Percentiles rank a stretch among this genome's conserved stretches.
phyloP scores from a whole-genome alignment of 1,284 basidiomycete genomes.

The Butyriboletus appendiculatus region DNA sequence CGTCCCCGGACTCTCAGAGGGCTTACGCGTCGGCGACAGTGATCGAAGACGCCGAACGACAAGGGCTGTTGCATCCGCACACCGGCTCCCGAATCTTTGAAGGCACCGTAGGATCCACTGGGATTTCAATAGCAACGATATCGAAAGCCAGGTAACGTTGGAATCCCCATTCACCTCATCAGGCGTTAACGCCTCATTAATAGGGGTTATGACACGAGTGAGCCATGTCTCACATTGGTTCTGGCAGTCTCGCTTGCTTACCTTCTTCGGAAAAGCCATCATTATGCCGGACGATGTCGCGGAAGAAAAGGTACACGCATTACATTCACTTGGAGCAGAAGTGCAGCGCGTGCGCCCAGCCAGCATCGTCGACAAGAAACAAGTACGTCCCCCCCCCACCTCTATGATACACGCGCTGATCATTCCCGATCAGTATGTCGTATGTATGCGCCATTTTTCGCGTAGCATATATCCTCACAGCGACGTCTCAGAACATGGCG shows the following conservation, averaged over 20 bases:
- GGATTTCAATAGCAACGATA: conserved; percentile 94
- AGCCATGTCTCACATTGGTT: conserved; percentile 33
- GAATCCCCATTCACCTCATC: background rate
- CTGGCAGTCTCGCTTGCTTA: background rate
- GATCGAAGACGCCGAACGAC: conserved; percentile 89
- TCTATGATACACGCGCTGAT: background rate
- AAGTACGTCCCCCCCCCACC: conserved; percentile 54
- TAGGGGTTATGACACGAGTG: conserved; percentile 80
- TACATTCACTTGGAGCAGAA: conserved; percentile 83
- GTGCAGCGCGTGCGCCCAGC: conserved; percentile 86
- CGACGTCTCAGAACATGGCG: conserved; percentile 71
- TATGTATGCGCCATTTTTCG: conserved; percentile 13
- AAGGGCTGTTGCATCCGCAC: conserved; percentile 82
- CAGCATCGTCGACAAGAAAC: conserved; percentile 93
- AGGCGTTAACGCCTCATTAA: background rate
- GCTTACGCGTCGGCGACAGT: conserved; percentile 49
- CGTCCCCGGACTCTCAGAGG: background rate
- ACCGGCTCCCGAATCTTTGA: conserved; percentile 96
- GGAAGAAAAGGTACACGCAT: conserved; percentile 85
- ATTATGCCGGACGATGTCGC: conserved; percentile 96
- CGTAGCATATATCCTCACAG: conserved; percentile 46
- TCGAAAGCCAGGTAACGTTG: conserved; percentile 75
- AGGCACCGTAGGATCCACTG: conserved; percentile 96
- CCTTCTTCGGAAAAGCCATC: conserved; percentile 54
- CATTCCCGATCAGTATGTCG: conserved; percentile 20